Evolutionary conservation across 495 filamentous ascomycete species (phyloP).

Genomic region (Talaromyces nanjingensis): DNA sequence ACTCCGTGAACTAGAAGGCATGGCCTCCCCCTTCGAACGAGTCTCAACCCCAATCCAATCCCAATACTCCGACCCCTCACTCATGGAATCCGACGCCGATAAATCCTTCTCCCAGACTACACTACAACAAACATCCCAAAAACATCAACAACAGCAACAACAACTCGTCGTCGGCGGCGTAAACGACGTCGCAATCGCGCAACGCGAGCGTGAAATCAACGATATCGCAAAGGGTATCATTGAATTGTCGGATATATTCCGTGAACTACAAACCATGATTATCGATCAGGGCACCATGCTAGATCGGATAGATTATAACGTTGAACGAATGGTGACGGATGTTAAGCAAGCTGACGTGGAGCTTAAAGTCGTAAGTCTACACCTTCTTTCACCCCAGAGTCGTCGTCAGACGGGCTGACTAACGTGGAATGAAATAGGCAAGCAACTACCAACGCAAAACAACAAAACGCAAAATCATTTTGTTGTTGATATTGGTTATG

Average conservation of each 20-base stretch:
- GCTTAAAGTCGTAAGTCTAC: conserved; percentile 61
- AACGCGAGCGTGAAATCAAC: conserved; percentile 94
- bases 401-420: neutral
- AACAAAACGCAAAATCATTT: conserved; percentile 83
- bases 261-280: conserved; percentile 91
- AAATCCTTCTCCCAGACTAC: conserved; percentile 86
- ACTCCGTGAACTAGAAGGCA: conserved; percentile 69
- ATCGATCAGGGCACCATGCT: conserved; percentile 98
- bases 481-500: conserved; percentile 77
- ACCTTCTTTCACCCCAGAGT: neutral
- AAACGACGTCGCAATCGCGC: conserved; percentile 80
- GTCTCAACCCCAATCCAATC: conserved; percentile 57
- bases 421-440: conserved; percentile 34
- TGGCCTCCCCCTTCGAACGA: conserved; percentile 54
- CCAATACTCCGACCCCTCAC: conserved; percentile 68
- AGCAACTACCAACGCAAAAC: conserved; percentile 83
- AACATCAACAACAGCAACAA: conserved; percentile 15
- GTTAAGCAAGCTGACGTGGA: conserved; percentile 91
- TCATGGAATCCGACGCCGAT: conserved; percentile 86
- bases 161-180: conserved; percentile 45
- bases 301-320: conserved; percentile 96
- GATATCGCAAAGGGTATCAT: conserved; percentile 98
- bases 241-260: conserved; percentile 91
- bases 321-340: conserved; percentile 83
- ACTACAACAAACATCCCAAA: conserved; percentile 66